These are phyloP conservation scores for Arabis hirsuta DNA, from an alignment of 345 rosid genomes.

Conservation along the genomic window DNA sequence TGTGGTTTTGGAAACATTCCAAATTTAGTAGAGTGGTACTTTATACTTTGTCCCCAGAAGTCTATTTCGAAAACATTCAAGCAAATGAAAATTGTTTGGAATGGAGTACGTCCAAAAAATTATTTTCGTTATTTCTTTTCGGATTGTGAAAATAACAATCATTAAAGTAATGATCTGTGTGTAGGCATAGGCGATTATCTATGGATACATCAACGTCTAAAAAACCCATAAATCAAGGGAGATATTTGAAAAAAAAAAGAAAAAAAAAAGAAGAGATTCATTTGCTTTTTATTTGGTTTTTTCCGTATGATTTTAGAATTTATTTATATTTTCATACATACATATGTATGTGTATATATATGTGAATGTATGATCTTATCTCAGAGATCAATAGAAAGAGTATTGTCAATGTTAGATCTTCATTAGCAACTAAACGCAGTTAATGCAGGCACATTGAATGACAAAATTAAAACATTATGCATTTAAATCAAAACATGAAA, in stretches of 20 bases:
- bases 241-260: neutral
- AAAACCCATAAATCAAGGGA: constrained; percentile 35
- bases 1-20: constrained; percentile 21
- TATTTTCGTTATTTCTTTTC: neutral
- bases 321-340: neutral
- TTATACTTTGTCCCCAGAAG: neutral
- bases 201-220: constrained; percentile 3
- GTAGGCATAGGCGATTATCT: constrained; percentile 21
- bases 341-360: neutral
- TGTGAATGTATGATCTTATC: neutral
- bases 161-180: constrained; percentile 1
- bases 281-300: constrained; percentile 34
- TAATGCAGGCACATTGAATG: constrained; percentile 7
- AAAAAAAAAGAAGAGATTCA: constrained; percentile 29
- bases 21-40: neutral
- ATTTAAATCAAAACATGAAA: constrained; percentile 7
- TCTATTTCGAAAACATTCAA: neutral
- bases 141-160: constrained; percentile 15
- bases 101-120: neutral
- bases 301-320: neutral
- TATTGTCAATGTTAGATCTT: constrained; percentile 4
- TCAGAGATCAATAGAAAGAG: neutral
- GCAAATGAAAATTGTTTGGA: neutral
- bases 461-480: neutral
- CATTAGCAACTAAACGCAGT: neutral